Conservation (phyloP, 192 early-diverging fungal species). For the Helicostylum pulchrum region DNA sequence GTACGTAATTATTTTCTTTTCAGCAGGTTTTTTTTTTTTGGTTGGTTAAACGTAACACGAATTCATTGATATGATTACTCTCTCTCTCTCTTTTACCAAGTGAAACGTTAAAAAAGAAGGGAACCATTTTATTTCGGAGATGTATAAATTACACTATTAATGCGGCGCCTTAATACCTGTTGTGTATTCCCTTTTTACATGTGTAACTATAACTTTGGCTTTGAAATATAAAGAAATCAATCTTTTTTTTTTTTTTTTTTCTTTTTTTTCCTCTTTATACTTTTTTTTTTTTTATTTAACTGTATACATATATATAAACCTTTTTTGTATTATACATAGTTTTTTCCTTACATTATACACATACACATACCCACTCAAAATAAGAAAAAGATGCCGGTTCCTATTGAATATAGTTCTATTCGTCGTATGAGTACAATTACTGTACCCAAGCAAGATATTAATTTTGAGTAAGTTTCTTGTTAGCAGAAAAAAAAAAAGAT, state of each 20-base stretch:
- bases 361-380: neutral
- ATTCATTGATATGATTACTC: too few species aligned
- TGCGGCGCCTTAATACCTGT: too few species aligned
- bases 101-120: slow-evolving; percentile 1
- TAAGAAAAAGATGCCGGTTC: slow-evolving; percentile 33
- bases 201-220: neutral
- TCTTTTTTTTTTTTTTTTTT: neutral
- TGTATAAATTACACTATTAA: neutral
- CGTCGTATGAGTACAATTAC: slow-evolving; percentile 32
- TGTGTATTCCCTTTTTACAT: too few species aligned
- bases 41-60: too few species aligned
- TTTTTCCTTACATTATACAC: neutral
- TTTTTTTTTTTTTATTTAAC: slow-evolving; percentile 6
- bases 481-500: neutral
- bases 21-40: too few species aligned
- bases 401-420: slow-evolving; percentile 31
- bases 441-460: slow-evolving; percentile 33
- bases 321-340: slow-evolving; percentile 1
- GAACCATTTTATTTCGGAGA: slow-evolving; percentile 4
- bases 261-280: slow-evolving; percentile 15
- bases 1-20: too few species aligned
- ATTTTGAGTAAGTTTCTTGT: slow-evolving; percentile 38
- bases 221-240: neutral
- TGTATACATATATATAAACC: neutral
- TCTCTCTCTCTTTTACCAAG: too few species aligned